Evolutionary conservation across 2,329 filamentous ascomycete species (phyloP).

Genomic region (Ophiobolus disseminans): DNA sequence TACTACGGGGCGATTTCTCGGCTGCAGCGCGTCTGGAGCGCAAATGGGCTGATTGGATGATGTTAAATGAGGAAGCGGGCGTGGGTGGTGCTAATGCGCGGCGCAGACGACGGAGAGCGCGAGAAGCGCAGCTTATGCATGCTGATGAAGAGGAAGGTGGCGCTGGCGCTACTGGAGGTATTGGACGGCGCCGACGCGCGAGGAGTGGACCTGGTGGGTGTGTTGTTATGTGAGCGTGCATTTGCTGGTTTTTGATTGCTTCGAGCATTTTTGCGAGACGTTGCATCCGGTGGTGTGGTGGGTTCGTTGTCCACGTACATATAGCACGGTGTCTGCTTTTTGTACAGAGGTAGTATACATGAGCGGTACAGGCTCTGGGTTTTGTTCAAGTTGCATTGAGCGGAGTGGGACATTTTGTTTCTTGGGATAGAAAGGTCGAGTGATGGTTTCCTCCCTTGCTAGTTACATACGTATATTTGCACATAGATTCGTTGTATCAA

Average conservation of each 20-base stretch:
- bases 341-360: no score
- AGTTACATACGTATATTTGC: background rate
- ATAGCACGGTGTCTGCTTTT: background rate
- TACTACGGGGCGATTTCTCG: conserved; percentile 76
- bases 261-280: background rate
- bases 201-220: conserved; percentile 57
- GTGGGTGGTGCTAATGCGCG: conserved; percentile 68
- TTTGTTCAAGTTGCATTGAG: conserved; percentile 4
- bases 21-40: conserved; percentile 81
- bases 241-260: background rate
- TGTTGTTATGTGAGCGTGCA: conserved; percentile 53
- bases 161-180: conserved; percentile 42
- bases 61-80: conserved; percentile 84
- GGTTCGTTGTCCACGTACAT: background rate
- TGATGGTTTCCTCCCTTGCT: conserved; percentile 1
- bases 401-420: conserved; percentile 10
- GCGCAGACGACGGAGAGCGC: conserved; percentile 75
- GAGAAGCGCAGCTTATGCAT: conserved; percentile 81
- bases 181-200: conserved; percentile 54
- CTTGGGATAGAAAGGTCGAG: conserved; percentile 7
- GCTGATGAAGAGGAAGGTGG: conserved; percentile 78
- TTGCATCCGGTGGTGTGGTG: background rate
- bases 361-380: background rate
- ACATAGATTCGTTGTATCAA: no score
- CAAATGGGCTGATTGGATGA: conserved; percentile 96